phyloP scores from a whole-genome alignment of 495 filamentous ascomycete genomes.

The Glutinoglossum americanum region DNA sequence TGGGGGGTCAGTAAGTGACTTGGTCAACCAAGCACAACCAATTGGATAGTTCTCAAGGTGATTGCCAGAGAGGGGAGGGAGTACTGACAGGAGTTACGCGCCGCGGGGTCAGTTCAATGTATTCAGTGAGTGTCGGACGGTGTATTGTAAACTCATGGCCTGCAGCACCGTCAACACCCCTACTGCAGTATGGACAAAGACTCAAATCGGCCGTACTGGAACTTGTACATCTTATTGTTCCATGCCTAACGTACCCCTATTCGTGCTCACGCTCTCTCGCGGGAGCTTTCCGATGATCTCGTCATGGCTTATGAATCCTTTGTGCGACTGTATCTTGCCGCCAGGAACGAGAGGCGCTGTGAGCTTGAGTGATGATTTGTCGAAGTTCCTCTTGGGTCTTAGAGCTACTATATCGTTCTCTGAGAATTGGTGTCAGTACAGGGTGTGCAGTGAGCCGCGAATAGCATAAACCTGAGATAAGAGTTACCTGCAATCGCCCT shows the following conservation, averaged over 20 bases:
- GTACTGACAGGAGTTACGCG: constrained; percentile 47
- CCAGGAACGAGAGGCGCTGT: constrained; percentile 26
- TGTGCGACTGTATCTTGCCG: constrained; percentile 24
- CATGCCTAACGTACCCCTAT: constrained; percentile 20
- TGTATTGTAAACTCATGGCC: constrained; percentile 30
- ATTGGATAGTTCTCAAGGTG: neutral
- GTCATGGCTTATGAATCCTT: constrained; percentile 31
- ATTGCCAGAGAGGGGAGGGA: neutral
- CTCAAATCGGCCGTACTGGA: neutral
- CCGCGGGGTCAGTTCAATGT: constrained; percentile 38
- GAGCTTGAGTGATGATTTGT: constrained; percentile 19
- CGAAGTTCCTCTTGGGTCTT: constrained; percentile 19
- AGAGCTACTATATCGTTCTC: constrained; percentile 38
- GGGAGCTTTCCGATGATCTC: constrained; percentile 40
- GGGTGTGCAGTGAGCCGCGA: neutral
- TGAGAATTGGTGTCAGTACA: constrained; percentile 9
- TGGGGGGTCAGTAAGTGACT: neutral
- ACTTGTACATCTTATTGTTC: neutral
- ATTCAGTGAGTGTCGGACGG: constrained; percentile 48
- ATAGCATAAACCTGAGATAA: neutral
- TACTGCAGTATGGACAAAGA: neutral
- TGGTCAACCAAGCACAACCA: no score
- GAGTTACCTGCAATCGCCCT: neutral
- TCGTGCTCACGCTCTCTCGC: constrained; percentile 30
- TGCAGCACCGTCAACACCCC: constrained; percentile 6